A percentile compares a stretch with the other conserved stretches of the same genome.
Evolutionary conservation across 2,329 filamentous ascomycete species (phyloP).

Genomic region (Neonectria sp.): DNA sequence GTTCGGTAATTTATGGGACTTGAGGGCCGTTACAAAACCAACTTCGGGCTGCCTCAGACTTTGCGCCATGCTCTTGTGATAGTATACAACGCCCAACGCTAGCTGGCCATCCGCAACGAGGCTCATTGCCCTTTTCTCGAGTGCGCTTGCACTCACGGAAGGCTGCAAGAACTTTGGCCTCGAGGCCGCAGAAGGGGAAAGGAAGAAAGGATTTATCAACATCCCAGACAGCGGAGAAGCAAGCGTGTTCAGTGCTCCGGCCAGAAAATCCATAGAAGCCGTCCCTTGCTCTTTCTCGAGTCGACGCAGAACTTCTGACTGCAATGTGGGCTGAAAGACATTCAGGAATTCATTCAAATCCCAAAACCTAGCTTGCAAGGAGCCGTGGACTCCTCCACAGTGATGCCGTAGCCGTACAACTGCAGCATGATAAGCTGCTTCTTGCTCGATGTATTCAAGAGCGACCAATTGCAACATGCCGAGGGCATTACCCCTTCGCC

Average conservation of each 20-base stretch:
- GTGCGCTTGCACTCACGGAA: not conserved
- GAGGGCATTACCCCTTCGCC: slow-evolving; percentile 11
- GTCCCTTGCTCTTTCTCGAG: not conserved
- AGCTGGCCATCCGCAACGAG: not conserved
- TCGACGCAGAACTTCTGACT: not conserved
- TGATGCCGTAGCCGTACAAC: not conserved
- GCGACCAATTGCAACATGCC: slow-evolving; percentile 1
- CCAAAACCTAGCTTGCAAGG: not conserved
- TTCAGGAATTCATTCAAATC: not conserved
- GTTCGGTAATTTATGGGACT: not conserved
- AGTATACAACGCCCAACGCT: not conserved
- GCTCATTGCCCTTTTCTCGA: not conserved
- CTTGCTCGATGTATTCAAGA: slow-evolving; percentile 8
- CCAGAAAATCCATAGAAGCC: not conserved
- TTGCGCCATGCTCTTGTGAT: not conserved
- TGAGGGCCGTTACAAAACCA: not conserved
- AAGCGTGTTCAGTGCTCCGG: not conserved
- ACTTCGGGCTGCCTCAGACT: not conserved
- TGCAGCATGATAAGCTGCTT: not conserved
- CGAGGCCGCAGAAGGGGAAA: not conserved
- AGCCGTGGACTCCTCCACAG: not conserved
- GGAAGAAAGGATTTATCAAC: not conserved
- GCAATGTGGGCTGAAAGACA: not conserved
- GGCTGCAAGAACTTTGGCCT: not conserved
- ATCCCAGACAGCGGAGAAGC: not conserved